These are phyloP conservation scores for Aspergillus japonicus DNA, from an alignment of 2,329 filamentous ascomycete species.

Conservation along the genomic window DNA sequence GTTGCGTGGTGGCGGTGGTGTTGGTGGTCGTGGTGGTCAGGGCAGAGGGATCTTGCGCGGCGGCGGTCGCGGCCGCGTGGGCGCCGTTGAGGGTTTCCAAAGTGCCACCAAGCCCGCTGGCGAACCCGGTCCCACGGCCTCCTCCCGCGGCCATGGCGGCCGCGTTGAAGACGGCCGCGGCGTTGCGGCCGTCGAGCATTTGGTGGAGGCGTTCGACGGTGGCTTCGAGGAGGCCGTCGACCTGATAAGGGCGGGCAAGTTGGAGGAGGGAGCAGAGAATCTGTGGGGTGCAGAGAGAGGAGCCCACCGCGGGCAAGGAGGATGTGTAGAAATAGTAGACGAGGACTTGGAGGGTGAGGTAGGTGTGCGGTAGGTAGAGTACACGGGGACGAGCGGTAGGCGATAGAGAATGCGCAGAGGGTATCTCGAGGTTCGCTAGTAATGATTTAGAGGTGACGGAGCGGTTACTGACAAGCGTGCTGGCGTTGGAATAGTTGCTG, in stretches of 20 bases:
- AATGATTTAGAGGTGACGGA: constrained; percentile 32
- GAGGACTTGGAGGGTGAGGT: constrained; percentile 82
- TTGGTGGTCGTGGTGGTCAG: constrained; percentile 10
- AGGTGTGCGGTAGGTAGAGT: constrained; percentile 89
- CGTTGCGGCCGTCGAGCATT: constrained; percentile 87
- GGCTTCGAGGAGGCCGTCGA: constrained; percentile 89
- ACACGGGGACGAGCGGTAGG: constrained; percentile 72
- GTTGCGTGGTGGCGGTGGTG: constrained; percentile 19
- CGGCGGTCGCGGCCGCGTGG: constrained; percentile 25
- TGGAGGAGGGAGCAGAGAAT: constrained; percentile 94
- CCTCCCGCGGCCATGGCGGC: constrained; percentile 97
- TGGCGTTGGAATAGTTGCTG: constrained; percentile 44
- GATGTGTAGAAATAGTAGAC: constrained; percentile 94
- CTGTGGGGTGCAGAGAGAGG: constrained; percentile 84
- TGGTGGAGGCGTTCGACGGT: constrained; percentile 88
- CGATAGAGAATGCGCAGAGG: constrained; percentile 54
- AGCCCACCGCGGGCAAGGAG: constrained; percentile 72
- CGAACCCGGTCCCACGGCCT: constrained; percentile 74
- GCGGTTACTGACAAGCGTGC: constrained; percentile 39
- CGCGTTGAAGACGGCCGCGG: constrained; percentile 95
- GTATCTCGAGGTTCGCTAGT: constrained; percentile 49
- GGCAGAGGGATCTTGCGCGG: background rate
- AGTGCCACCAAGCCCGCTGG: constrained; percentile 53
- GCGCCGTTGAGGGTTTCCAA: constrained; percentile 43
- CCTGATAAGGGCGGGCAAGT: constrained; percentile 85